phyloP scores from a whole-genome alignment of 2,329 filamentous ascomycete genomes.

The Thelonectria blattea region DNA sequence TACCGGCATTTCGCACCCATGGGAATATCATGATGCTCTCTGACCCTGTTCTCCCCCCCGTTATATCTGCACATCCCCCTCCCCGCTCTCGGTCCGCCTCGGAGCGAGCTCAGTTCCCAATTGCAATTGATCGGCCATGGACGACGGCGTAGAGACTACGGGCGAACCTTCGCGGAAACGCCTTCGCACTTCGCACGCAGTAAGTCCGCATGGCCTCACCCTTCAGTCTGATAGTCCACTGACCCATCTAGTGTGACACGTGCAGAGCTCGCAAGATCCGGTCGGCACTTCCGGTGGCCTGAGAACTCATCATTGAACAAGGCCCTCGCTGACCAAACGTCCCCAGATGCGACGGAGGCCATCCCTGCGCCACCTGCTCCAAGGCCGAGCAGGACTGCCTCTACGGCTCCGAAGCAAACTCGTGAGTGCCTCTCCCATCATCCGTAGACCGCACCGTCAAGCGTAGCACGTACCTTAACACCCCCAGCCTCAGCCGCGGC shows the following conservation, averaged over 20 bases:
- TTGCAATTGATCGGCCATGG: slow-evolving; percentile 20
- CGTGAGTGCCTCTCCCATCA: slow-evolving; percentile 40
- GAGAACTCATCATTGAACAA: not conserved
- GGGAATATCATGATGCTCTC: too few species aligned
- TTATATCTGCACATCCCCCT: slow-evolving; percentile 17
- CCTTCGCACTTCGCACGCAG: slow-evolving; percentile 50
- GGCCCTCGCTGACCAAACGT: slow-evolving; percentile 14
- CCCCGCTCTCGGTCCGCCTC: slow-evolving; percentile 41
- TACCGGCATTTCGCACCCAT: too few species aligned
- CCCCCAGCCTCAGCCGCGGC: slow-evolving; percentile 45
- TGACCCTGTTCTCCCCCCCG: not conserved
- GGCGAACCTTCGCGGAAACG: slow-evolving; percentile 47
- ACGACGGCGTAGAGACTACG: slow-evolving; percentile 28
- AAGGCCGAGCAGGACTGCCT: slow-evolving; percentile 47
- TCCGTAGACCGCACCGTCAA: not conserved
- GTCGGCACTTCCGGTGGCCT: slow-evolving; percentile 34
- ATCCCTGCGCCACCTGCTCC: slow-evolving; percentile 50
- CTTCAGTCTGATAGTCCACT: not conserved
- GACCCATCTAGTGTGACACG: slow-evolving; percentile 50
- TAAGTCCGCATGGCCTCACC: slow-evolving; percentile 34
- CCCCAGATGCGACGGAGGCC: slow-evolving; percentile 54
- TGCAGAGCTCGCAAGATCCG: slow-evolving; percentile 56
- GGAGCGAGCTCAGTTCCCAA: slow-evolving; percentile 32
- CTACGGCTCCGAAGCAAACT: slow-evolving; percentile 51
- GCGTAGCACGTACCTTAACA: not conserved